Conservation (phyloP, 495 filamentous ascomycete genomes). For the Aspergillus homomorphus region DNA sequence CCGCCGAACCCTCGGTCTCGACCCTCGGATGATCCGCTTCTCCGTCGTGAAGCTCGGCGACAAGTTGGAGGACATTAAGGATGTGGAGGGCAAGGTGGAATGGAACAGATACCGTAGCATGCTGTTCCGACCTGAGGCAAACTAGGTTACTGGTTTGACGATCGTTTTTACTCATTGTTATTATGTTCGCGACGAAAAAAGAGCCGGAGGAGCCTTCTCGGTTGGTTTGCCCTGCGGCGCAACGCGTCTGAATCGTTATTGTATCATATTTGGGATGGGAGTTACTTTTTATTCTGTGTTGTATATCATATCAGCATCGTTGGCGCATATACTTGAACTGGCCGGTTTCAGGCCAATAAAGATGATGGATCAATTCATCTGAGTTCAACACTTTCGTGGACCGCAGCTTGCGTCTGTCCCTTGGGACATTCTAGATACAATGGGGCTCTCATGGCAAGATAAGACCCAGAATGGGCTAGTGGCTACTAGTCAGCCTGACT, state of each 20-base stretch:
- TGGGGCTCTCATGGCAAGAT: neutral
- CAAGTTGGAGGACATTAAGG: constrained; percentile 65
- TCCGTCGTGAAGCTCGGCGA: constrained; percentile 82
- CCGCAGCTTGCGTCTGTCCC: neutral
- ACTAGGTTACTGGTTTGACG: too few species aligned
- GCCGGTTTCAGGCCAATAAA: constrained; percentile 4
- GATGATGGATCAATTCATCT: constrained; percentile 11
- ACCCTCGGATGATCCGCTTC: constrained; percentile 87
- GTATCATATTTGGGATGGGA: constrained; percentile 35
- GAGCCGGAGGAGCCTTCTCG: constrained; percentile 12
- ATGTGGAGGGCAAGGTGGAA: constrained; percentile 56
- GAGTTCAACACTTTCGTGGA: neutral
- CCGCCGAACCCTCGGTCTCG: constrained; percentile 71
- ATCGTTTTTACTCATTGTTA: constrained; percentile 11
- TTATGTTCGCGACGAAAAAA: constrained; percentile 15
- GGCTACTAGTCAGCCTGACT: neutral
- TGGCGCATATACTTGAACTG: constrained; percentile 32
- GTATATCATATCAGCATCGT: constrained; percentile 35
- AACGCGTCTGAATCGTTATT: constrained; percentile 11
- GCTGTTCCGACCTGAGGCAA: too few species aligned
- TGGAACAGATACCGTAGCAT: constrained; percentile 49
- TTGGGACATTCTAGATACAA: neutral
- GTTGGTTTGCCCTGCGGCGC: constrained; percentile 10
- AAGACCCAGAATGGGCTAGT: neutral
- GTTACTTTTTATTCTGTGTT: constrained; percentile 24